Evolutionary conservation across 192 early-diverging fungal species (phyloP), one percentile per base, ranked within the genome.

Genomic region (Linnemannia zychae): DNA sequence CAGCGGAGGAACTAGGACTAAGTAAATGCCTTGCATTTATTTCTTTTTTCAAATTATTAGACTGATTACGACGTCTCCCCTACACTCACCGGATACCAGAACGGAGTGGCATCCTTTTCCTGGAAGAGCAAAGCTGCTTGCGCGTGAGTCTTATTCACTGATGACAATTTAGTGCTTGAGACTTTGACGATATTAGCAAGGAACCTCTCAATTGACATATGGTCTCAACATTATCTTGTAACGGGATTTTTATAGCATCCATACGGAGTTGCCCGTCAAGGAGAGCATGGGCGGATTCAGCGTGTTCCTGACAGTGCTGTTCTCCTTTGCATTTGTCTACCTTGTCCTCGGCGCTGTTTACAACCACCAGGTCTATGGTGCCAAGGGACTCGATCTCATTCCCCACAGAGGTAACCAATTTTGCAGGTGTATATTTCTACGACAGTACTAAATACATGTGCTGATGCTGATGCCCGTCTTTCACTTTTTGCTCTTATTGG

Each of bases 251-350:
- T 34, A 3, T 46, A 34, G 22, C 57, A 28, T 63, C 57, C 53
- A 66, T 22, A 69, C 17, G 47, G 57, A 63, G 31, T 13, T 72
- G 31, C 81, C 81, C 52, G 17, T 38, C 46, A 15, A 70, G 17
- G 75, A 82, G 31, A 78, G 83, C 28, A 79, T 79, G 83, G 69
- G 83, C 37, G 74, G 83, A 22, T 85, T 85, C 44, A 48, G 77
- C 18, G 52, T 79, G 5, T 85, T 85, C 65, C 11, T 85, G 77
- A 85, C 74, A 2, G 70, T 79, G 1, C 24, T 85, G 31, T 15
- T 50, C 12, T 70, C 79, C 1, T 72, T 85, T 75, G 77, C 36
- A 12, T 24, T 79, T 13, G 52, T 79, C 38, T 85, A 85, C 53
- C 12, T 85, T 33, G 66, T 76, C 15, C 18, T 47, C 24, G 83